Evolutionary conservation across 2,329 filamentous ascomycete genomes (phyloP).

Genomic region (Scleromitrula shiraiana): DNA sequence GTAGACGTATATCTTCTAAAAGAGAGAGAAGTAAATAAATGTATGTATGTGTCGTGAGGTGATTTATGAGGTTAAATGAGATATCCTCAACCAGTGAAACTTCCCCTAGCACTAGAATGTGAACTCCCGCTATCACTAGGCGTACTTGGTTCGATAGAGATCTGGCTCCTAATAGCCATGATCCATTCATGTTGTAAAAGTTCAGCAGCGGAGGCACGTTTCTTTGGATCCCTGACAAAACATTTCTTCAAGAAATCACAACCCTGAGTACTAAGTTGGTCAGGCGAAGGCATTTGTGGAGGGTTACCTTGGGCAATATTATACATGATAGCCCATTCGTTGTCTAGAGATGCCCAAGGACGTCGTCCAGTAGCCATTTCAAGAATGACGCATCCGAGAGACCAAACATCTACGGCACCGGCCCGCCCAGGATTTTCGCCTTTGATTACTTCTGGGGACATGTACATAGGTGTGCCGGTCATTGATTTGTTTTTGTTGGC

Average conservation of each 20-base stretch:
- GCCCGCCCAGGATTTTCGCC: constrained; percentile 73
- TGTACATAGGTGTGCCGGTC: constrained; percentile 99
- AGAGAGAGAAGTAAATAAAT: too few relatives aligned
- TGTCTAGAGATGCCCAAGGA: constrained; percentile 93
- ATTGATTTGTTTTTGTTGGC: constrained; percentile 75
- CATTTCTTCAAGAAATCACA: constrained; percentile 84
- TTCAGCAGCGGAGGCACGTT: constrained; percentile 75
- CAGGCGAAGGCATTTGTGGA: constrained; percentile 69
- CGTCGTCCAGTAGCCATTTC: constrained; percentile 95
- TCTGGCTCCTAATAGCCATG: constrained; percentile 55
- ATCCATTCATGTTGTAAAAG: constrained; percentile 92
- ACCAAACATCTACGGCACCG: constrained; percentile 92
- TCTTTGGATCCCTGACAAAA: constrained; percentile 75
- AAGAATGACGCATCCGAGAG: constrained; percentile 88
- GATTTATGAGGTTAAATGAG: too few relatives aligned
- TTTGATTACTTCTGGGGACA: constrained; percentile 98
- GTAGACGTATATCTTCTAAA: too few relatives aligned
- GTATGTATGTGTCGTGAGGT: too few relatives aligned
- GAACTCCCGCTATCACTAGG: constrained; percentile 43
- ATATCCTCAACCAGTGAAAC: constrained; percentile 9
- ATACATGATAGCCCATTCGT: constrained; percentile 99
- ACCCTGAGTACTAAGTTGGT: constrained; percentile 77
- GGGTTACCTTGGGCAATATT: constrained; percentile 97
- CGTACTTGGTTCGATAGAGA: constrained; percentile 52
- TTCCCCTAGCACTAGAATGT: constrained; percentile 20